These are phyloP conservation scores for Globisporangium ultimum DNA, from an alignment of 352 stramenopile species.

Conservation along the genomic window DNA sequence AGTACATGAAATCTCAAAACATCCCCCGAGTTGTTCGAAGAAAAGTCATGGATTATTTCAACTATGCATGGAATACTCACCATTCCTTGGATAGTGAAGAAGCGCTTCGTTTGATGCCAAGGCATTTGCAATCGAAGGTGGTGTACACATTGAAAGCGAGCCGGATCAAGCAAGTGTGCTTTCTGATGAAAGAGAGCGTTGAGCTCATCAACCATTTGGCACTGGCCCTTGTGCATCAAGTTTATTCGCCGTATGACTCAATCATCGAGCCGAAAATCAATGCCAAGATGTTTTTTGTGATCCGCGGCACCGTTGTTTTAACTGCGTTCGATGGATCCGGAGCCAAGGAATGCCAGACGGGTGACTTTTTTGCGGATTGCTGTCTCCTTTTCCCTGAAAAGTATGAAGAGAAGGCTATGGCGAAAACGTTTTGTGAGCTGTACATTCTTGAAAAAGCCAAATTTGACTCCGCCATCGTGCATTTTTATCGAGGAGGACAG, in stretches of 20 bases:
- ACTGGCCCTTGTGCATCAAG: constrained; percentile 36
- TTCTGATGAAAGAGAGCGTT: constrained; percentile 63
- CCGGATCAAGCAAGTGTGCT: constrained; percentile 64
- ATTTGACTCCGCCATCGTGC: constrained; percentile 50
- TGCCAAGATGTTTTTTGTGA: constrained; percentile 73
- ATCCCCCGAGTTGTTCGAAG: constrained; percentile 43
- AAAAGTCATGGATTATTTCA: constrained; percentile 64
- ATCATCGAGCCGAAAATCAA: constrained; percentile 77
- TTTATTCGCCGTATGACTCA: constrained; percentile 55
- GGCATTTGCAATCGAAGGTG: constrained; percentile 63
- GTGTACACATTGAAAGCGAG: constrained; percentile 59
- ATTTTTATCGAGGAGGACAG: constrained; percentile 48
- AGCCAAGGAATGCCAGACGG: constrained; percentile 55
- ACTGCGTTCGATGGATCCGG: constrained; percentile 45
- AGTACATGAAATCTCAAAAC: constrained; percentile 72
- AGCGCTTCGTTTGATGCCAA: constrained; percentile 49
- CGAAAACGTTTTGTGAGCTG: constrained; percentile 82
- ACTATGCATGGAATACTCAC: constrained; percentile 59
- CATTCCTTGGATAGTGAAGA: constrained; percentile 61
- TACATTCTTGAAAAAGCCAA: constrained; percentile 63
- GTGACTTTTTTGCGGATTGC: constrained; percentile 66
- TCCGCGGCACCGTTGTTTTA: constrained; percentile 46
- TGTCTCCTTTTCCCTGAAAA: constrained; percentile 50
- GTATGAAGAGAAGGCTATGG: constrained; percentile 67
- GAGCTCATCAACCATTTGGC: constrained; percentile 69